Base-by-base conservation (phyloP, 257 asterid species). In the Paulownia fortunei region DNA sequence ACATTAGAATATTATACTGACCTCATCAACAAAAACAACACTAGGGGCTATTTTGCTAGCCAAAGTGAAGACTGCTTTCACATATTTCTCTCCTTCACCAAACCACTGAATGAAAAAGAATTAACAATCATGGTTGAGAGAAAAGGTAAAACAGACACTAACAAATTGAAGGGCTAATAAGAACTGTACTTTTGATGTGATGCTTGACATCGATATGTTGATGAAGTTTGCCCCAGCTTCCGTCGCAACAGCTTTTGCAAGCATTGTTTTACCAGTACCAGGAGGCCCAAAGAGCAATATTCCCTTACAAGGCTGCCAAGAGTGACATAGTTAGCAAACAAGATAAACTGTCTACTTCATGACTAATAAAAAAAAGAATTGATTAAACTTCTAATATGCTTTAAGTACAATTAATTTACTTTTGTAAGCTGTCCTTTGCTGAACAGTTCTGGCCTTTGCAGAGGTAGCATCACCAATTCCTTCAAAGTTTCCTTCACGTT, bases 241-340 rank as follows among this genome's bases (percentile, higher is more conserved):
- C 5, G 88, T 85, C 0, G 91, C 91, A 74, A 87, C 89, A 74
- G 91, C 89, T 77, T 87, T 87, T 44, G 89, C 91, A 44, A 87
- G 87, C 89, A 87, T 87, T 8, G 89, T 85, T 77, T 85, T 87
- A 51, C 91, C 91, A 1, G 91, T 85, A 11, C 89, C 91, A 39
- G 89, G 91, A n/a, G 91, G 89, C 7, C 91, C 89, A 46, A 87
- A 87, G 27, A 87, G 89, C 87, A 87, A 79, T 72, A 87, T 87
- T 54, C 91, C 91, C 80, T 87, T 84, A 61, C 87, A 82, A 58
- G 91, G 91, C 91, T 87, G 89, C 84, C 21, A 77, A 42, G 27
- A 47, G 30, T 2, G 23, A 73, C 32, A 80, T 4, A 42, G 52
- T 83, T 63, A 73, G 78, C 62, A 72, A 47, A 74, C 42, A 73